These are phyloP conservation scores for Ramularia endophylla DNA, from an alignment of 2,329 filamentous ascomycete genomes.

Conservation along the genomic window DNA sequence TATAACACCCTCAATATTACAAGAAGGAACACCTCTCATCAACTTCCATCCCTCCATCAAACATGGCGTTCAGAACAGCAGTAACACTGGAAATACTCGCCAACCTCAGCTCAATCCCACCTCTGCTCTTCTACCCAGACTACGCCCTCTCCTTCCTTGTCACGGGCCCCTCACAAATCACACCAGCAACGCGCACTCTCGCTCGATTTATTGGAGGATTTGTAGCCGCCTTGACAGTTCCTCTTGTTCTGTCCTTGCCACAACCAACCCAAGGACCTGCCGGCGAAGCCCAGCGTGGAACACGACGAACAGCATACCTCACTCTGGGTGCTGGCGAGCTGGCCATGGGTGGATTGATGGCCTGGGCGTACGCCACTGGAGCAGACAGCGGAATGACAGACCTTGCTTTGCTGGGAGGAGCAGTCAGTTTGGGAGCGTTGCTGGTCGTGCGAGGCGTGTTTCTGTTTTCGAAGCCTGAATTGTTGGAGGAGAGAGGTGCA, in stretches of 20 bases:
- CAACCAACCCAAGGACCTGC: constrained; percentile 1
- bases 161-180: neutral
- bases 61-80: constrained; percentile 6
- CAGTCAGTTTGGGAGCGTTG: constrained; percentile 4
- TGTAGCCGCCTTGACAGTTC: constrained; percentile 6
- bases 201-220: constrained; percentile 9
- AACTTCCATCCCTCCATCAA: neutral
- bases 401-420: constrained; percentile 1
- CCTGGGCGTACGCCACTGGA: constrained; percentile 1
- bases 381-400: constrained; percentile 7
- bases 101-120: constrained; percentile 10
- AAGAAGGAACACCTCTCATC: too few species aligned
- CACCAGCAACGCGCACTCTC: constrained; percentile 5
- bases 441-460: constrained; percentile 7
- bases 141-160: constrained; percentile 9
- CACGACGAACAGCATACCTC: constrained; percentile 8
- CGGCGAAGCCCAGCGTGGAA: constrained; percentile 3
- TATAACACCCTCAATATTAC: too few species aligned
- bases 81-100: constrained; percentile 10
- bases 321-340: constrained; percentile 9
- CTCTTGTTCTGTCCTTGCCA: constrained; percentile 8
- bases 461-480: constrained; percentile 7
- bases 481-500: constrained; percentile 4
- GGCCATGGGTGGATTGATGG: constrained; percentile 2
- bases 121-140: constrained; percentile 9